Conservation (phyloP, 2,329 filamentous ascomycete species). For the Dactylonectria estremocensis region DNA sequence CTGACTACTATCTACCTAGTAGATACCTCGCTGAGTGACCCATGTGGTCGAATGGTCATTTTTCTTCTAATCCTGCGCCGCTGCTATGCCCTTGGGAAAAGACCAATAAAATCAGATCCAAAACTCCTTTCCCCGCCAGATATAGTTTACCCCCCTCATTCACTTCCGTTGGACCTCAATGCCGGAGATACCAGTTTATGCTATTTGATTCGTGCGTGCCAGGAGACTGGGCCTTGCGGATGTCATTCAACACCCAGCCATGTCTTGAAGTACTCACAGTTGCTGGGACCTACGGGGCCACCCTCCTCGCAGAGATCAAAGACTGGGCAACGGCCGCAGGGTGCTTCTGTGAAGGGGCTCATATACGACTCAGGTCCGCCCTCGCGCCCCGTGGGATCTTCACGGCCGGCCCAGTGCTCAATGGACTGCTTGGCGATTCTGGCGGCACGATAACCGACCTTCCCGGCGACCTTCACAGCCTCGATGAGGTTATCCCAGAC, state of each 20-base stretch:
- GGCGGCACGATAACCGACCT: slow-evolving; percentile 68
- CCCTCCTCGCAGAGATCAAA: slow-evolving; percentile 94
- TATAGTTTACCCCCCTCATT: slow-evolving; percentile 1
- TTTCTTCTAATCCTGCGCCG: slow-evolving; percentile 43
- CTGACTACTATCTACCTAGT: background rate
- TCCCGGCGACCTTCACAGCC: slow-evolving; percentile 65
- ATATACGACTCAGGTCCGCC: slow-evolving; percentile 61
- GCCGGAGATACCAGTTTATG: background rate
- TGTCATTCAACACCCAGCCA: slow-evolving; percentile 76
- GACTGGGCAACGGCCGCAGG: slow-evolving; percentile 93
- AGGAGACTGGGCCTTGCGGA: background rate
- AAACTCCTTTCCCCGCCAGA: slow-evolving; percentile 43
- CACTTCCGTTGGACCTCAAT: slow-evolving; percentile 1
- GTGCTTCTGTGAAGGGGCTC: slow-evolving; percentile 89
- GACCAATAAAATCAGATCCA: slow-evolving; percentile 34
- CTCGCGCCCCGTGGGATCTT: slow-evolving; percentile 55
- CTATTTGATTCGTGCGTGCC: background rate
- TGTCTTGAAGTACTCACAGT: slow-evolving; percentile 90
- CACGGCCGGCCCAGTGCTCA: slow-evolving; percentile 58
- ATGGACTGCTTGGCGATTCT: slow-evolving; percentile 64
- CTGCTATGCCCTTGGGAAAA: slow-evolving; percentile 42
- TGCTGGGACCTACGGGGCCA: slow-evolving; percentile 89
- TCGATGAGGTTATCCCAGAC: slow-evolving; percentile 91
- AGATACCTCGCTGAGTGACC: slow-evolving; percentile 27
- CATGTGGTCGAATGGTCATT: slow-evolving; percentile 26